Conservation (phyloP, 2,329 filamentous ascomycete genomes). For the Diaporthe australafricana region DNA sequence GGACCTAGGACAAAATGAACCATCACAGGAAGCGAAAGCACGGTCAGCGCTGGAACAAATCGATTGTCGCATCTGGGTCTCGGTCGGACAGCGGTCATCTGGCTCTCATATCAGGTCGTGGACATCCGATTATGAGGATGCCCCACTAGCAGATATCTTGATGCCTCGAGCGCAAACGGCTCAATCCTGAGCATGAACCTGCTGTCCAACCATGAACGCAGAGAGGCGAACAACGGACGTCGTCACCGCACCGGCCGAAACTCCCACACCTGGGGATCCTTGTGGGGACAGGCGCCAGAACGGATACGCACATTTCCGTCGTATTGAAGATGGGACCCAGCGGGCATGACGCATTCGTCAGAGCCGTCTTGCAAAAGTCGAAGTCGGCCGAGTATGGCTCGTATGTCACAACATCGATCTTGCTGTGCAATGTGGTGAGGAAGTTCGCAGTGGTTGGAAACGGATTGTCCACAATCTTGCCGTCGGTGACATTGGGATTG, state of each 20-base stretch:
- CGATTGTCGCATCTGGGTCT: not conserved
- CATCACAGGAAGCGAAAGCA: not conserved
- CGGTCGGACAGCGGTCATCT: not conserved
- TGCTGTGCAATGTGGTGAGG: constrained; percentile 79
- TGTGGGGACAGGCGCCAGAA: not conserved
- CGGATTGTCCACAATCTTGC: constrained; percentile 81
- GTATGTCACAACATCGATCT: constrained; percentile 82
- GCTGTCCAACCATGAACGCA: constrained; percentile 17
- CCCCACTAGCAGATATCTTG: not conserved
- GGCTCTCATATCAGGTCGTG: not conserved
- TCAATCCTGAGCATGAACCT: constrained; percentile 10
- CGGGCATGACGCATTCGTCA: constrained; percentile 76
- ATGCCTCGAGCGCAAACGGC: constrained; percentile 33
- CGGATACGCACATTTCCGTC: constrained; percentile 51
- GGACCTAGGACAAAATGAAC: not conserved
- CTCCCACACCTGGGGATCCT: not conserved
- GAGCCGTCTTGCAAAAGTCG: constrained; percentile 75
- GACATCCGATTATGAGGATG: not conserved
- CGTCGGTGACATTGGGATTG: constrained; percentile 69
- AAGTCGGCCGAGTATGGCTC: constrained; percentile 68
- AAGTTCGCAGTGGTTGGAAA: constrained; percentile 58
- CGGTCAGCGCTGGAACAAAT: not conserved
- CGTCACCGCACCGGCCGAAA: constrained; percentile 1
- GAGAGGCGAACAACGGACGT: not conserved
- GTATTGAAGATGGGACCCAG: constrained; percentile 76